phyloP scores from a whole-genome alignment of 139 green algal species.

The Volvox reticuliferus region DNA sequence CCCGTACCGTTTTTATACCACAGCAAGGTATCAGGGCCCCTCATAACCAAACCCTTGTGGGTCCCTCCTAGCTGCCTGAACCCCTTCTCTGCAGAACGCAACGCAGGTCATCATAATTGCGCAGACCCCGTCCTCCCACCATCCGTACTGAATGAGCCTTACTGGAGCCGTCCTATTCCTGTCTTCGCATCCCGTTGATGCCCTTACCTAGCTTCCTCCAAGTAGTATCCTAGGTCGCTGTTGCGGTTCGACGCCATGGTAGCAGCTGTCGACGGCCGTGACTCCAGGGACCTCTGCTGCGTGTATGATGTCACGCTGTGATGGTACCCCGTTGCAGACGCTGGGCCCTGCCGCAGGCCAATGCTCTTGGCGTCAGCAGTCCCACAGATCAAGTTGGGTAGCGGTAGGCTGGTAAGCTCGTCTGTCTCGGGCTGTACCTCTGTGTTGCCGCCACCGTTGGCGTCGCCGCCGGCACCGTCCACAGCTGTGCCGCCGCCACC shows the following conservation, averaged over 20 bases:
- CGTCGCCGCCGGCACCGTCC: neutral
- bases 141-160: no score
- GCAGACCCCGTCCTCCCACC: no score
- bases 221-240: conserved; percentile 16
- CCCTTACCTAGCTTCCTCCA: neutral
- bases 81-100: no score
- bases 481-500: neutral
- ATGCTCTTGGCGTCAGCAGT: neutral
- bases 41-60: no score
- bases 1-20: no score
- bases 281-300: neutral
- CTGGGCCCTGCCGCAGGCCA: neutral
- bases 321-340: neutral
- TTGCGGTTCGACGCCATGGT: neutral
- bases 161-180: no score
- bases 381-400: neutral
- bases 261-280: neutral
- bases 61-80: no score
- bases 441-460: neutral
- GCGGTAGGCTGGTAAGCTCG: conserved; percentile 8
- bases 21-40: no score
- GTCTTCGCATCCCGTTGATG: neutral
- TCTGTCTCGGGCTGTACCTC: neutral
- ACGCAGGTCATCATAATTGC: no score
- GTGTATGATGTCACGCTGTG: neutral